Percentiles rank a stretch among this genome's conserved stretches.
Evolutionary conservation across 257 asterid species (phyloP).

Genomic region (Rubia yunnanensis): DNA sequence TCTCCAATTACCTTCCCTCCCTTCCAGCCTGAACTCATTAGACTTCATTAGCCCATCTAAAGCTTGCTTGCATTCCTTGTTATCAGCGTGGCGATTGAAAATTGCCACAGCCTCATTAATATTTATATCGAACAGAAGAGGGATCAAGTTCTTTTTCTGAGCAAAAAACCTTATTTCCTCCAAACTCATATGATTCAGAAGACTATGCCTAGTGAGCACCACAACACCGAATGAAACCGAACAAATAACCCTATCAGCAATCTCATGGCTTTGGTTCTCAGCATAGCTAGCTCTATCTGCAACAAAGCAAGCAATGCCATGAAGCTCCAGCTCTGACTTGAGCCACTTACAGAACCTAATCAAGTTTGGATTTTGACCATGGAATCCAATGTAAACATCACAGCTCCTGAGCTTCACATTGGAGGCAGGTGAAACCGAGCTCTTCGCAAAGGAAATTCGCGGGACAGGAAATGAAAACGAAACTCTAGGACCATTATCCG

Average conservation of each 20-base stretch:
- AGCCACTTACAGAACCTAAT: constrained; percentile 79
- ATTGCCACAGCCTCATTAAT: constrained; percentile 28
- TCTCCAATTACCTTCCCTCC: constrained; percentile 65
- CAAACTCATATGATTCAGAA: constrained; percentile 44
- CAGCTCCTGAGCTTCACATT: constrained; percentile 74
- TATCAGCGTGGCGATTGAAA: constrained; percentile 30
- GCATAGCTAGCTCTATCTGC: constrained; percentile 73
- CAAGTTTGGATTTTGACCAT: constrained; percentile 62
- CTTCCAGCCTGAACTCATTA: constrained; percentile 57
- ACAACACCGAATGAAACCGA: constrained; percentile 66
- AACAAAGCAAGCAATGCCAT: constrained; percentile 79
- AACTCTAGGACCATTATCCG: constrained; percentile 46
- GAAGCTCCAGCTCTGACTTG: constrained; percentile 81
- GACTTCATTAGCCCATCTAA: constrained; percentile 52
- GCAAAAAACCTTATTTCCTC: constrained; percentile 80
- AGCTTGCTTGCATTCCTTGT: constrained; percentile 61
- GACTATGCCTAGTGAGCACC: constrained; percentile 47
- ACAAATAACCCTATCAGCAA: constrained; percentile 80
- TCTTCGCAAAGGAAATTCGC: constrained; percentile 64
- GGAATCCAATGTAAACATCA: constrained; percentile 78
- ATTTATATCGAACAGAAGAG: constrained; percentile 61
- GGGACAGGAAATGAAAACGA: constrained; percentile 85
- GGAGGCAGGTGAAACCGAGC: constrained; percentile 59
- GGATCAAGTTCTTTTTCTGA: constrained; percentile 80
- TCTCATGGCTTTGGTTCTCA: constrained; percentile 79